Conservation (phyloP, 768 basidiomycete genomes). For the Lyophyllum decastes region DNA sequence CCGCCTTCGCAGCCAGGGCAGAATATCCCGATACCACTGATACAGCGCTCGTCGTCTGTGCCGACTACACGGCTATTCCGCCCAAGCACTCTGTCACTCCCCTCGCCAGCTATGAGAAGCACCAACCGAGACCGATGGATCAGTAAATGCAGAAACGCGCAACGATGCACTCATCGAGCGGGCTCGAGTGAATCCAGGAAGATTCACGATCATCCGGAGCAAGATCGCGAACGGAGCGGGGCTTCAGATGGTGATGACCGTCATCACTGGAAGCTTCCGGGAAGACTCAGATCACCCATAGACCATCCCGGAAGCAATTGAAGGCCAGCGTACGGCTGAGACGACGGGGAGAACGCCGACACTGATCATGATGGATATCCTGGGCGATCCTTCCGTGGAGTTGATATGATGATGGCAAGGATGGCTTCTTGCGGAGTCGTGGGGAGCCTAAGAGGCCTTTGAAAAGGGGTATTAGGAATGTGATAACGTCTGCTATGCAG, state of each 20-base stretch:
- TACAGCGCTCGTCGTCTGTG: no score
- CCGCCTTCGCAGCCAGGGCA: no score
- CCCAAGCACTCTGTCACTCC: no score
- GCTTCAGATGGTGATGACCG: conserved; percentile 29
- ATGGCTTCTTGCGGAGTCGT: conserved; percentile 10
- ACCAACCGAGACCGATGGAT: no score
- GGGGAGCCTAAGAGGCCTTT: conserved; percentile 13
- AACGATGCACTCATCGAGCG: conserved; percentile 36
- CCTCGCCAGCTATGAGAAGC: no score
- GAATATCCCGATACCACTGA: no score
- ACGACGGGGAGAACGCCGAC: background rate
- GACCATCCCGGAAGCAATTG: background rate
- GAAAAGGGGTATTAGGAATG: no score
- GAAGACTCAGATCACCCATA: conserved; percentile 1
- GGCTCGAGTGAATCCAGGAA: conserved; percentile 31
- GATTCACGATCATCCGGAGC: conserved; percentile 33
- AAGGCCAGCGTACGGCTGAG: no score
- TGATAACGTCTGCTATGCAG: no score
- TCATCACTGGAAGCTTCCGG: conserved; percentile 33
- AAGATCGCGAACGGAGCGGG: conserved; percentile 29
- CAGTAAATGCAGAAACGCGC: no score
- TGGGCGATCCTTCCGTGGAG: background rate
- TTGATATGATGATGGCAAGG: conserved; percentile 17
- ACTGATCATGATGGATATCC: background rate
- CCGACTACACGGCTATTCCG: no score